Evolutionary conservation across 2,329 filamentous ascomycete genomes (phyloP).

Genomic region (Aspergillus viridinutans): DNA sequence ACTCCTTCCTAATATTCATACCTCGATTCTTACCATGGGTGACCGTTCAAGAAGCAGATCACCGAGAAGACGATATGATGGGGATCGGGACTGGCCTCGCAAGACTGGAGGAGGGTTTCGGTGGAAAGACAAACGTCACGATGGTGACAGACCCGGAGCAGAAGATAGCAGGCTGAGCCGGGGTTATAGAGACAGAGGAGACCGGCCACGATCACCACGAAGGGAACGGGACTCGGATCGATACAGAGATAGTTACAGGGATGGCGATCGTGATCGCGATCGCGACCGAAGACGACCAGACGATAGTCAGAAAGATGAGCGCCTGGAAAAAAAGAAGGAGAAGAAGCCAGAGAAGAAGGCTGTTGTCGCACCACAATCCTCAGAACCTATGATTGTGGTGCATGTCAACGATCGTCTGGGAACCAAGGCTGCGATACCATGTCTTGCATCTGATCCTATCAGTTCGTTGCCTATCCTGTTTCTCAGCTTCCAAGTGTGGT

Average conservation of each 20-base stretch:
- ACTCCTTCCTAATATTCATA: constrained; percentile 15
- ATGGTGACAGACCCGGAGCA: constrained; percentile 40
- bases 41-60: constrained; percentile 43
- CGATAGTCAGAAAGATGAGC: constrained; percentile 22
- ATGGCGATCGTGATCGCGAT: constrained; percentile 17
- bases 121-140: constrained; percentile 48
- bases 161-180: constrained; percentile 49
- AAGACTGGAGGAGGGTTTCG: constrained; percentile 43
- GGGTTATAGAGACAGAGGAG: constrained; percentile 44
- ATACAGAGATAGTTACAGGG: constrained; percentile 16
- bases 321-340: constrained; percentile 37
- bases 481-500: neutral
- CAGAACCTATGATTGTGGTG: constrained; percentile 87
- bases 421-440: constrained; percentile 92
- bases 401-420: constrained; percentile 92
- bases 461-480: constrained; percentile 35
- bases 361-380: constrained; percentile 33
- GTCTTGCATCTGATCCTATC: constrained; percentile 77
- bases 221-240: constrained; percentile 34
- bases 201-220: constrained; percentile 32
- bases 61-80: constrained; percentile 32
- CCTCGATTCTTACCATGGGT: constrained; percentile 21
- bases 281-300: constrained; percentile 21
- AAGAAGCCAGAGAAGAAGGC: constrained; percentile 39
- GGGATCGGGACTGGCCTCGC: constrained; percentile 35